Conservation (phyloP, 2,329 filamentous ascomycete species). For the Stemphylium beticola region DNA sequence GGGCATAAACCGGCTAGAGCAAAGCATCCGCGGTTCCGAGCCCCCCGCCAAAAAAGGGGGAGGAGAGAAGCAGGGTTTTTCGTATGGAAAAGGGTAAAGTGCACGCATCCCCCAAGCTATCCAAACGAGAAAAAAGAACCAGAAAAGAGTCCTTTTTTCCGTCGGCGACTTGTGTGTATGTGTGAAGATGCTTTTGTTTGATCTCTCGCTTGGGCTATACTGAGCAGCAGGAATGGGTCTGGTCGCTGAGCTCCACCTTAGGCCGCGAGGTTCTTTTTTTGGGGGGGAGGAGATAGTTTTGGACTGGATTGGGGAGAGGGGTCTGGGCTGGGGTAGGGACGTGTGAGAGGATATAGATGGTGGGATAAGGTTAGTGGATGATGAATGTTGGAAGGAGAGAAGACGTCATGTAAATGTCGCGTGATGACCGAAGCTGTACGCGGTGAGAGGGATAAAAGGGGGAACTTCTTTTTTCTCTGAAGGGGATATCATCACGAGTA, state of each 20-base stretch:
- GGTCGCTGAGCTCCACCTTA: slow-evolving; percentile 60
- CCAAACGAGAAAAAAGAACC: not conserved
- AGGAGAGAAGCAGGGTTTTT: not conserved
- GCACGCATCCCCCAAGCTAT: not conserved
- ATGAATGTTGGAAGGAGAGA: not conserved
- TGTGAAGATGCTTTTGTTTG: slow-evolving; percentile 31
- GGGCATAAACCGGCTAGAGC: slow-evolving; percentile 11
- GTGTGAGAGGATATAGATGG: not conserved
- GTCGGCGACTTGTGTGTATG: slow-evolving; percentile 33
- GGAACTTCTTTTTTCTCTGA: not conserved
- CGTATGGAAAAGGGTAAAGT: not conserved
- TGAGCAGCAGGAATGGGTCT: slow-evolving; percentile 60
- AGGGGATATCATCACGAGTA: slow-evolving; percentile 5
- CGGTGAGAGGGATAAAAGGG: not conserved
- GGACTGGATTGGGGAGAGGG: not conserved
- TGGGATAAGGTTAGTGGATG: not conserved
- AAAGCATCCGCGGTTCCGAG: not conserved
- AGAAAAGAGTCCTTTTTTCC: not conserved
- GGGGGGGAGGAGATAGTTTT: not conserved
- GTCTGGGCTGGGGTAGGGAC: not conserved
- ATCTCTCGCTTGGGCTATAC: slow-evolving; percentile 60
- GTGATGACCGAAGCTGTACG: too few species aligned
- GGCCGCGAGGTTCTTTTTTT: slow-evolving; percentile 48
- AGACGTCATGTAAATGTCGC: too few species aligned
- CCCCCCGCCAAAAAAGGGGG: too few species aligned